Evolutionary conservation across 257 asterid species (phyloP).

Genomic region (Solanum etuberosum): DNA sequence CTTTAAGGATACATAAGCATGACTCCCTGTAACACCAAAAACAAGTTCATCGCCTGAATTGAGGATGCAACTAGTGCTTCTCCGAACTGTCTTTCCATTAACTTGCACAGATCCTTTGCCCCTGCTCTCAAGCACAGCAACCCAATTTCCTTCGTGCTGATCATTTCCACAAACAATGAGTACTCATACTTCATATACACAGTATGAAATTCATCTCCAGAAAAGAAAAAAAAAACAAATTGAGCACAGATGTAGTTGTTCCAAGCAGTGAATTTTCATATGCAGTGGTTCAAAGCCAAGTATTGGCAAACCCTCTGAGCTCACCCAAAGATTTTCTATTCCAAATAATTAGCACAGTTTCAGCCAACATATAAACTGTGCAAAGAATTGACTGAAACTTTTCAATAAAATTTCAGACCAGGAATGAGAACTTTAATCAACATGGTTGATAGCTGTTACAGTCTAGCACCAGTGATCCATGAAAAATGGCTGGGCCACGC

Average conservation of each 20-base stretch:
- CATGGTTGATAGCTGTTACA: background rate
- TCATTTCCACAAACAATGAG: slow-evolving; percentile 17
- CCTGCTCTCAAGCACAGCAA: slow-evolving; percentile 67
- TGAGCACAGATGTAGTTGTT: background rate
- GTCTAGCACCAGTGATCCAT: background rate
- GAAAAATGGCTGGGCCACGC: background rate
- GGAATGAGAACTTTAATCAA: background rate
- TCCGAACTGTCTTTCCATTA: slow-evolving; percentile 67
- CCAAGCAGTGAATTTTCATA: background rate
- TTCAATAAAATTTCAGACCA: background rate
- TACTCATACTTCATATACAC: slow-evolving; percentile 8
- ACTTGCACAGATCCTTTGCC: slow-evolving; percentile 75
- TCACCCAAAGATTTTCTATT: background rate
- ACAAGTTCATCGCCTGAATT: slow-evolving; percentile 83
- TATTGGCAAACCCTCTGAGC: background rate
- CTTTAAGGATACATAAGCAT: slow-evolving; percentile 74
- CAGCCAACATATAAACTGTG: background rate
- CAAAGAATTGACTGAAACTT: background rate
- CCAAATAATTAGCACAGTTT: background rate
- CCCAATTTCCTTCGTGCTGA: slow-evolving; percentile 56
- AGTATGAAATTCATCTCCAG: slow-evolving; percentile 6
- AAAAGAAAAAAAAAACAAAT: slow-evolving; percentile 1
- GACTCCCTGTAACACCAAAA: slow-evolving; percentile 60
- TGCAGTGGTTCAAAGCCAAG: background rate
- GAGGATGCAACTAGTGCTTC: slow-evolving; percentile 37